Evolutionary conservation across 257 asterid species (phyloP).

Genomic region (Przewalskia tangutica): DNA sequence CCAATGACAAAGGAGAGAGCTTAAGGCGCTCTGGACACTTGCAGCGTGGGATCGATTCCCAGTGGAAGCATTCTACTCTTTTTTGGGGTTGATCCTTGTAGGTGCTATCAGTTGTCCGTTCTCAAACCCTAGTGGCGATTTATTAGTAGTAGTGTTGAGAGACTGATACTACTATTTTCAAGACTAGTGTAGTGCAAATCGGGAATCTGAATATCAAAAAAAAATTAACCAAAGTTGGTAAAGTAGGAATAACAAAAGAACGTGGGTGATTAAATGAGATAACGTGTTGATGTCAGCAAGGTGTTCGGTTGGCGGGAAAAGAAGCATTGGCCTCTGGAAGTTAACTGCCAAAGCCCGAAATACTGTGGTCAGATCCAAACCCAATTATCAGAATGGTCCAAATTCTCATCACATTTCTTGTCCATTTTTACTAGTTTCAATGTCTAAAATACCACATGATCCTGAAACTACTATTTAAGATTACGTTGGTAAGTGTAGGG

Average conservation of each 20-base stretch:
- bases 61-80: no score
- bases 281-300: not conserved
- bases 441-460: not conserved
- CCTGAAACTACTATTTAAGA: not conserved
- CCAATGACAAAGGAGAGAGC: no score
- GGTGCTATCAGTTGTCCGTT: no score
- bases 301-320: constrained; percentile 2
- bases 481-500: not conserved
- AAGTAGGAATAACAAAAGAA: not conserved
- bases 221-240: not conserved
- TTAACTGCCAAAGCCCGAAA: not conserved
- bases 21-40: no score
- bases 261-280: not conserved
- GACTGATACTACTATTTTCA: no score
- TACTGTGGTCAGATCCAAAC: not conserved
- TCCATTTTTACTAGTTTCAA: not conserved
- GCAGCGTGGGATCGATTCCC: no score
- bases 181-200: no score
- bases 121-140: no score
- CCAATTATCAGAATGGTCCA: not conserved
- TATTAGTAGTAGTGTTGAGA: no score
- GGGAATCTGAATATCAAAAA: no score
- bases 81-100: no score
- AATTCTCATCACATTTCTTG: not conserved
- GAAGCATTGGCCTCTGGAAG: not conserved